Evolutionary conservation across 352 stramenopile species (phyloP), one percentile per base, ranked within the genome.

Genomic region (Globisporangium paddicum): DNA sequence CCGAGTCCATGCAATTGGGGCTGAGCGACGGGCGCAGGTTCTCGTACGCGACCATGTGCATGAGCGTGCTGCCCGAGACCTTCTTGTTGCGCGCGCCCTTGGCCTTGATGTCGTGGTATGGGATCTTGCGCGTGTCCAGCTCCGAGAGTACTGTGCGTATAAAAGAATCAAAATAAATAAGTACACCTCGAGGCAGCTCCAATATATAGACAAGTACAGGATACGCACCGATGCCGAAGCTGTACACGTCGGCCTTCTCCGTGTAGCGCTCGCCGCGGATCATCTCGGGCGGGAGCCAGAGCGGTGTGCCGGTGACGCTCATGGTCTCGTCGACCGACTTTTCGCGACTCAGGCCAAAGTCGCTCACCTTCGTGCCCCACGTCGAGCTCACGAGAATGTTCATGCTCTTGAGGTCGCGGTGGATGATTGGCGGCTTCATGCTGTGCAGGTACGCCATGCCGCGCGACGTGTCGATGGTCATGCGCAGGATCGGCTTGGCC

Each of bases 381-480:
- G 84, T 93, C 8, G 84, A 93, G 62, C 82, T 91, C 64, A 94
- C 84, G 60, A 95, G 79, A 38, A 94, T 93, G 69, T 96, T 94
- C 81, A 95, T 93, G 57, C 77, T 92, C 72, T 99, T 99, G 55
- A 99, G 79, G 77, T 99, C 97, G 21, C 97, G 93, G 79, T 99
- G 97, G 67, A 99, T 99, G 71, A 99, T 98, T 10, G 94, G 93
- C 21, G 96, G 96, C 65, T 98, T 93, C 79, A 98, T 97, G 46
- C 84, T 96, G 82, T 99, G 97, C 53, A 99, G 75, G 72, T 99
- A 99, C 61, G 95, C 86, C 77, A 99, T 98, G 54, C 95, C 96
- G 54, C 92, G 86, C 26, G 95, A 96, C 28, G 87, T 93, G 64
- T 96, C 88, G 45, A 96, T 95, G 51, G 88, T 89, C 81, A 96